Evolutionary conservation across 805 yeast genomes (phyloP), one percentile per base, ranked within the genome.

Genomic region (Sugiyamaella marilandica): DNA sequence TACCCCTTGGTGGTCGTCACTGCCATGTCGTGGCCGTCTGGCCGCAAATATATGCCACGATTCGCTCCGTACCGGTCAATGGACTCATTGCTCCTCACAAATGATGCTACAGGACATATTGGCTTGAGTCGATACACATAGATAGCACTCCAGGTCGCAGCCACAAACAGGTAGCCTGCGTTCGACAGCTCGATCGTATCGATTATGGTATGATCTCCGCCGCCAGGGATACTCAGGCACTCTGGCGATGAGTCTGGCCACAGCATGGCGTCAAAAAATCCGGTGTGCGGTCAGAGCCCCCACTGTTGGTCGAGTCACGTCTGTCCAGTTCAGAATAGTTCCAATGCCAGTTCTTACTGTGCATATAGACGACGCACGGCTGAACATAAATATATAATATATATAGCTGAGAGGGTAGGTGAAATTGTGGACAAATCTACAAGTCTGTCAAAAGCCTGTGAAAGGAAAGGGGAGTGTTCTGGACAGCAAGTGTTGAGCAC

Each of bases 11-110:
- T 47, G 54, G 65, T 55, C 52, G 68, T 51, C 49, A 65, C 60
- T 52, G 65, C 51, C 21, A 69, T 45, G 21, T 70, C 58, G 41
- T 74, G 78, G 56, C 74, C 80, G 31, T 76, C 72, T 32, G 76
- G 74, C 1, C 77, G 68, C 34, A 75, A 64, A 39, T 62, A 61
- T 8, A 80, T 61, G 21, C 66, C 60, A 24, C 59, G 45, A 62
- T 82, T 81, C 8, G 59, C 52, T 0, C 87, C 87, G 65, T 75
- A 76, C 18, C 66, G 66, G 24, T 70, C 66, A 13, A 81, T 53
- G 2, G 83, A 77, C 18, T 70, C 68, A 19, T 61, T 59, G 0
- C 77, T 66, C 51, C 86, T 64, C 5, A 70, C 65, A 58, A 79
- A 81, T 2, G 73, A 72, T 9, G 78, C 74, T 3, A 81, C 65